These are phyloP conservation scores for Porphyrellus sp. DNA, from an alignment of 1,284 basidiomycete species.

Conservation along the genomic window DNA sequence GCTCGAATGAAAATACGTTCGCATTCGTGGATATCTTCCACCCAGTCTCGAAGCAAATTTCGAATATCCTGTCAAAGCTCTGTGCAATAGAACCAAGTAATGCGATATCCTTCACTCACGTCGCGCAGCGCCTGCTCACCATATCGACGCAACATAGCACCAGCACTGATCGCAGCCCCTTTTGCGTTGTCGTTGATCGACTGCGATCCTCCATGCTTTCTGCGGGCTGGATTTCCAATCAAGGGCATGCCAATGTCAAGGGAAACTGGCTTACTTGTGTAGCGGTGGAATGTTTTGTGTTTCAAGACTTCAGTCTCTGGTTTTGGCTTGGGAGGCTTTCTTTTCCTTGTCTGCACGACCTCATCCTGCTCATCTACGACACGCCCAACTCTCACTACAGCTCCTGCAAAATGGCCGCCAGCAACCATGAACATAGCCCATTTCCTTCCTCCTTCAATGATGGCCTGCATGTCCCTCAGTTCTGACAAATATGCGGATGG, in stretches of 20 bases:
- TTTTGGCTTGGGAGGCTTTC: slow-evolving; percentile 58
- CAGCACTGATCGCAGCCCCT: slow-evolving; percentile 91
- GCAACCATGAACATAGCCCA: slow-evolving; percentile 97
- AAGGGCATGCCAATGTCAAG: neutral
- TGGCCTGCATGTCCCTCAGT: slow-evolving; percentile 66
- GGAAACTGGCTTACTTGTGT: slow-evolving; percentile 72
- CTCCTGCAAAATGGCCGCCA: slow-evolving; percentile 96
- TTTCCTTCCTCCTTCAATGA: slow-evolving; percentile 61
- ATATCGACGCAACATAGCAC: slow-evolving; percentile 91
- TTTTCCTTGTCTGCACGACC: slow-evolving; percentile 38
- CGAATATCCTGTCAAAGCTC: slow-evolving; percentile 70
- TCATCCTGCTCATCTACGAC: slow-evolving; percentile 44
- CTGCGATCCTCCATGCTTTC: slow-evolving; percentile 97
- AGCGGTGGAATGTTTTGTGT: slow-evolving; percentile 98
- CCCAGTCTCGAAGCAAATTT: slow-evolving; percentile 77
- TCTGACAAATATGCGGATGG: slow-evolving; percentile 49
- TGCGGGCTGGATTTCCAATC: slow-evolving; percentile 60
- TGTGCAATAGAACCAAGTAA: neutral
- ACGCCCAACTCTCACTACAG: slow-evolving; percentile 72
- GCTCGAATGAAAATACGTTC: slow-evolving; percentile 90
- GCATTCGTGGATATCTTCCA: slow-evolving; percentile 75
- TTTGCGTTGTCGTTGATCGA: slow-evolving; percentile 90
- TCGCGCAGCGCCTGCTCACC: slow-evolving; percentile 92
- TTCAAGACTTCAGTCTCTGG: slow-evolving; percentile 76
- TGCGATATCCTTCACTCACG: slow-evolving; percentile 43